A percentile compares a stretch with the other conserved stretches of the same genome.
Evolutionary conservation across 306 rosid genomes (phyloP).

Genomic region (Gynostemma pentaphyllum): DNA sequence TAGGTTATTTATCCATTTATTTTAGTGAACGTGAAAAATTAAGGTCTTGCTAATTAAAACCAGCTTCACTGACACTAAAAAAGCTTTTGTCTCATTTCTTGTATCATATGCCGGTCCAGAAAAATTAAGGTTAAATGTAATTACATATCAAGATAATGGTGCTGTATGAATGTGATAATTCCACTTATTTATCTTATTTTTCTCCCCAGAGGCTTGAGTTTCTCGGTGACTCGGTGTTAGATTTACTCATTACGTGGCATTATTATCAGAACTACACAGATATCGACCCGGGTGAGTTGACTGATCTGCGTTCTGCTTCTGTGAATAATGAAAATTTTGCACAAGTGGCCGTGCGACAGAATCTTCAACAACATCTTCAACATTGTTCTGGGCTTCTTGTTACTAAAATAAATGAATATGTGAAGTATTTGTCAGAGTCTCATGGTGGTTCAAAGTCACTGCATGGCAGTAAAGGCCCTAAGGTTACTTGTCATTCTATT

Average conservation of each 20-base stretch:
- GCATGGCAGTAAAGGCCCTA: constrained; percentile 52
- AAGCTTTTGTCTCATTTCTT: not conserved
- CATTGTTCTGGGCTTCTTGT: constrained; percentile 56
- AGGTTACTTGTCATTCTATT: constrained; percentile 35
- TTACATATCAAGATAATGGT: not conserved
- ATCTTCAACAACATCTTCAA: constrained; percentile 63
- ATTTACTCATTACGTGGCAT: constrained; percentile 79
- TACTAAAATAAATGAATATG: constrained; percentile 65
- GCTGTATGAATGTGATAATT: not conserved
- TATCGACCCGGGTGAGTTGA: constrained; percentile 81
- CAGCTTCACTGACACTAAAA: not conserved
- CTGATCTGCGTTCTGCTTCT: constrained; percentile 89
- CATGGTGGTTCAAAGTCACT: constrained; percentile 17
- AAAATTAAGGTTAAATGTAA: not conserved
- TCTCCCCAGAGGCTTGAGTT: constrained; percentile 79
- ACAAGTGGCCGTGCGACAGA: constrained; percentile 59
- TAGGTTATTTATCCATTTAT: not conserved
- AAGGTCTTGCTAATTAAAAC: not conserved
- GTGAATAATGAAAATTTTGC: constrained; percentile 84
- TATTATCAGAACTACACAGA: constrained; percentile 51
- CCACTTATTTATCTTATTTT: constrained; percentile 1
- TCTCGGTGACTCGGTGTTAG: constrained; percentile 90
- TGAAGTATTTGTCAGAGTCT: constrained; percentile 34
- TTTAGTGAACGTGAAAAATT: not conserved
- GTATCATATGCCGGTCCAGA: not conserved